Conservation (phyloP, 805 yeast genomes). For the Ogataea ganodermae region DNA sequence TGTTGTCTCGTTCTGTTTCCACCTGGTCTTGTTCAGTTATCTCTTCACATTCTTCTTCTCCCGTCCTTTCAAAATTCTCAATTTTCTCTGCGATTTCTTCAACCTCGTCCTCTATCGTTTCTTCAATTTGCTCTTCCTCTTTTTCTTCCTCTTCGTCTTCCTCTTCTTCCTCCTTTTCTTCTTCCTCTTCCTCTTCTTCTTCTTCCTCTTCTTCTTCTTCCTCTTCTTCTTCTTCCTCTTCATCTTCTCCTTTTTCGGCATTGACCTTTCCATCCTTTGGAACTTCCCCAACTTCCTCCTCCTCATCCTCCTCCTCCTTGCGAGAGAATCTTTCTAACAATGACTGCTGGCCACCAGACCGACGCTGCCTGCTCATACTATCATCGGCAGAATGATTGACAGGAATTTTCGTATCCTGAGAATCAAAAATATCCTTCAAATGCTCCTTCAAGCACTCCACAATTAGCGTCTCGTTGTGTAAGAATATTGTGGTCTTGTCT, state of each 20-base stretch:
- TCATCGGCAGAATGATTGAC: conserved; percentile 12
- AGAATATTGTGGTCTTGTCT: conserved; percentile 73
- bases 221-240: conserved; percentile 11
- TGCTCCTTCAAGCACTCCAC: conserved; percentile 55
- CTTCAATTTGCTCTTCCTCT: background rate
- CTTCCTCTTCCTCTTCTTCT: conserved; percentile 7
- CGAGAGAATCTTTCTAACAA: conserved; percentile 8
- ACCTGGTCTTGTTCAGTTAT: no score
- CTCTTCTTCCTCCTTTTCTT: conserved; percentile 11
- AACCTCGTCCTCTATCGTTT: background rate
- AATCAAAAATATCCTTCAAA: conserved; percentile 49
- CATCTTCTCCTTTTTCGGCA: conserved; percentile 8
- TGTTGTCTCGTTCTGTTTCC: no score
- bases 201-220: conserved; percentile 10
- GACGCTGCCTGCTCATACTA: background rate
- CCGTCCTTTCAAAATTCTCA: no score
- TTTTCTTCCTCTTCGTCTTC: conserved; percentile 8
- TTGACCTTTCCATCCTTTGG: background rate
- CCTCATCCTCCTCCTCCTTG: background rate
- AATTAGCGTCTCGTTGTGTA: conserved; percentile 66
- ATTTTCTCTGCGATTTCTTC: no score
- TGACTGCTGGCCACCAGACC: background rate
- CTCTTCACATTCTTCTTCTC: no score
- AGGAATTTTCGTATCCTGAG: conserved; percentile 31
- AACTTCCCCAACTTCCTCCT: conserved; percentile 2